Base-by-base conservation (phyloP, 805 yeast genomes). In the Hemisphaericaspora nanyangensis region DNA sequence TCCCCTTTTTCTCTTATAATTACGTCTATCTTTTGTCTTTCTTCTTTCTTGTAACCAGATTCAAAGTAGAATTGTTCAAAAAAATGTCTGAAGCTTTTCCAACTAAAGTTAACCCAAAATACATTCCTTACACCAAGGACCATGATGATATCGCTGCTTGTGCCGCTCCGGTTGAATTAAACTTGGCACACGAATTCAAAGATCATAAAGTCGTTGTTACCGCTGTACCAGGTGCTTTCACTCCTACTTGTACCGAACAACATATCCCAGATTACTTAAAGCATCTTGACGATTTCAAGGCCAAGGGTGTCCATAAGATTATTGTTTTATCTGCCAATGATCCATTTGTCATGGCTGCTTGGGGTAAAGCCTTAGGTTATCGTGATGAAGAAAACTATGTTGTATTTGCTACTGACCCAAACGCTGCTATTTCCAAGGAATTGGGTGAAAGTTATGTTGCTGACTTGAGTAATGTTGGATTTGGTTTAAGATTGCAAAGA, bases 161-260 rank as follows among this genome's bases (percentile, higher is more conserved):
- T 52, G 62, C 65, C 11, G 49, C 49, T 24, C 76, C 76, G 37
- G 40, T 52, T 17, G 54, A 46, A 10, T 58, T 64, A 26, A 70
- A 70, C 39, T 55, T 70, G 32, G 49, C 56, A 2, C 55, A 54
- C 39, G 44, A 58, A 32, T 50, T 67, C 20, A 53, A 59, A 16
- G 70, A 68, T 35, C 77, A 79, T 68, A 79, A 72, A 51, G 77
- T 82, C 24, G 78, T 85, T 31, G 67, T 85, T 50, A 86, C 87
- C 24, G 73, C 84, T 43, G 89, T 85, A 25, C 93, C 95, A 45
- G 95, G 90, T 46, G 93, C 95, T 8, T 86, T 85, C 72, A 85
- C 95, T 19, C 95, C 72, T 22, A 60, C 70, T 3, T 68, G 74
- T 46, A 63, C 72, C 20, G 72, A 62, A 46, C 55, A 62, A 50